Conservation (phyloP, 2,329 filamentous ascomycete species). For the Cytospora leucostoma region DNA sequence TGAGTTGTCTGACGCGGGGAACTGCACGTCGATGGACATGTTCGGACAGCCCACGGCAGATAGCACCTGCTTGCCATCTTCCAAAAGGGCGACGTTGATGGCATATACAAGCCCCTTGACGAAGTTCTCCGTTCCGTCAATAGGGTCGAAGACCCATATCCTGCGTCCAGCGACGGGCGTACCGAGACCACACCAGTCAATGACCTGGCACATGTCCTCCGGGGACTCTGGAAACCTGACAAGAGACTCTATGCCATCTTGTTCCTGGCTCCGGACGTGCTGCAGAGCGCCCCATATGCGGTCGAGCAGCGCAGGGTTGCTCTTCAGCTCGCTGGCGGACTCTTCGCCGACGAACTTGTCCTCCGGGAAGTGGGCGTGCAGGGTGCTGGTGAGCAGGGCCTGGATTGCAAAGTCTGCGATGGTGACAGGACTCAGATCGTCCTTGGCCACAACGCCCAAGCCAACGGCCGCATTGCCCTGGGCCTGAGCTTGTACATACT, state of each 20-base stretch:
- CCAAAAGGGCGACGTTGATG: constrained; percentile 57
- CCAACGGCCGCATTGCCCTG: constrained; percentile 37
- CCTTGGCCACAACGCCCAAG: constrained; percentile 52
- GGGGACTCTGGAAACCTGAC: constrained; percentile 39
- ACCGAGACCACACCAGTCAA: constrained; percentile 53
- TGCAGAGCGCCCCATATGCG: constrained; percentile 46
- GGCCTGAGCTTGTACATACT: constrained; percentile 20
- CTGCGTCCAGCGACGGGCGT: constrained; percentile 40
- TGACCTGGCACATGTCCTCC: constrained; percentile 53
- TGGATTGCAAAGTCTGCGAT: constrained; percentile 62
- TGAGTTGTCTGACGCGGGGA: constrained; percentile 46
- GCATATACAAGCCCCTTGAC: constrained; percentile 56
- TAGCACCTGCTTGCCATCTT: constrained; percentile 52
- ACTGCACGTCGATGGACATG: constrained; percentile 39
- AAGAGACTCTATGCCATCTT: constrained; percentile 32
- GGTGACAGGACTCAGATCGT: constrained; percentile 59
- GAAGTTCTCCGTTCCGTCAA: constrained; percentile 62
- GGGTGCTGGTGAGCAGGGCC: constrained; percentile 53
- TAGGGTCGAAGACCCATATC: constrained; percentile 62
- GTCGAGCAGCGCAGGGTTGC: constrained; percentile 44
- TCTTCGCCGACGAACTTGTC: constrained; percentile 60
- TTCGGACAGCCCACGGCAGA: constrained; percentile 50
- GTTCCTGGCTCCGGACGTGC: constrained; percentile 2
- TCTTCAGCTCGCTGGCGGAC: constrained; percentile 49
- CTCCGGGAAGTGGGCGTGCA: constrained; percentile 50